Conservation (phyloP, 2,329 filamentous ascomycete genomes). For the Trichoderma cornu-damae region DNA sequence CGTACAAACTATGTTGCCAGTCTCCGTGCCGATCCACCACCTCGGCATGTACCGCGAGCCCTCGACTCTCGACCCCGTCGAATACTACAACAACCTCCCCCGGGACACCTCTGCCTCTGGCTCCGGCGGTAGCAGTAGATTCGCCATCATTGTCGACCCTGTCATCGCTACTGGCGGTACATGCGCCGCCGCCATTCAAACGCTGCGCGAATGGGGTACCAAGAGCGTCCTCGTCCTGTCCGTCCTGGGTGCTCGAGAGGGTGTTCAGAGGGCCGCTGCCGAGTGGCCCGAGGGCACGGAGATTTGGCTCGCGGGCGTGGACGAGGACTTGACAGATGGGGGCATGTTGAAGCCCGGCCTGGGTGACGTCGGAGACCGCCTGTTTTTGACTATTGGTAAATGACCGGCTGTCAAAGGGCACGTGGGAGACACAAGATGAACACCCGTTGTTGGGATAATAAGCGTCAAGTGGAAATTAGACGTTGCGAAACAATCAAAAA, state of each 20-base stretch:
- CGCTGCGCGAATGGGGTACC: constrained; percentile 87
- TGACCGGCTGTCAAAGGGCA: constrained; percentile 33
- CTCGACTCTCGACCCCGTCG: constrained; percentile 78
- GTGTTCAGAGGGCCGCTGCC: constrained; percentile 64
- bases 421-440: constrained; percentile 12
- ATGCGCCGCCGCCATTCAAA: constrained; percentile 82
- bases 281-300: constrained; percentile 75
- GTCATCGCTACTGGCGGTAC: constrained; percentile 93
- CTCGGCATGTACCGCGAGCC: constrained; percentile 92
- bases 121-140: constrained; percentile 36
- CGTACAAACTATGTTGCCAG: constrained; percentile 75
- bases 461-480: constrained; percentile 14
- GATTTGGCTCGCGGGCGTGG: constrained; percentile 78
- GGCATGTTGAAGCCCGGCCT: constrained; percentile 90
- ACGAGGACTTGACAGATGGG: constrained; percentile 64
- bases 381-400: constrained; percentile 87
- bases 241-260: constrained; percentile 66
- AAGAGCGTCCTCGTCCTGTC: constrained; percentile 70
- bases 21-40: constrained; percentile 79
- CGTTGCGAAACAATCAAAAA: background rate
- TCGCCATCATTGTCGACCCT: constrained; percentile 85
- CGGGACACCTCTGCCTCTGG: constrained; percentile 52
- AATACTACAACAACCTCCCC: constrained; percentile 97
- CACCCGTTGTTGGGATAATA: background rate
- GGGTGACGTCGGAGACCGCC: constrained; percentile 82